Base-by-base conservation (phyloP, 2,329 filamentous ascomycete species). In the Colletotrichum euphorbiae region DNA sequence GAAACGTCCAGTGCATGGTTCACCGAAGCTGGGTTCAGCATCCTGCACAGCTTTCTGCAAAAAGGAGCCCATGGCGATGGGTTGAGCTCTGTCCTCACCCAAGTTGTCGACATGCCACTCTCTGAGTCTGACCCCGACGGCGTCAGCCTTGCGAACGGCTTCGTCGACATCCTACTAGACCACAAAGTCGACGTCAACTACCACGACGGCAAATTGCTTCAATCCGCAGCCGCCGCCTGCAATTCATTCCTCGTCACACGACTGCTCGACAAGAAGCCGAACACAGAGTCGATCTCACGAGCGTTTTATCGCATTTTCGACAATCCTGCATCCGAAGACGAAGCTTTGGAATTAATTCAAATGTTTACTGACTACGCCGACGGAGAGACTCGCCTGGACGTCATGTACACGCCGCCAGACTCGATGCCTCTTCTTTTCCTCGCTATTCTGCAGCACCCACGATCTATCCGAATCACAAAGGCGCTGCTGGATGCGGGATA, bases 231-330 rank as follows among this genome's bases (percentile, higher is more conserved):
- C 1, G 82, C 82, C 1, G 82, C 80, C 48, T 86, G 83, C 6
- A 82, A 87, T 55, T 74, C 80, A 5, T 77, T 80, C 12, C 81
- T 90, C 70, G 83, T 87, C 2, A 77, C 76, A 54, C 78, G 81
- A 52, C 79, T 91, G 21, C 78, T 90, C 6, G 75, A 79, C 4
- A 80, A 83, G 60, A 80, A 81, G 8, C 86, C 88, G 0, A 82
- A 81, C 4, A 79, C 83, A 2, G 79, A 82, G 50, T 80, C 86
- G 0, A 75, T 90, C 1, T 83, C 83, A 0, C 76, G 81, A 65
- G 86, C 86, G 0, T 86, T 91, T 60, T 84, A 86, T 19, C 82
- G 80, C 38, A 82, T 91, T 2, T 86, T 91, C 55, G 83, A 84
- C 51, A 82, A 82, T 0, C 78, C 81, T 0, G 74, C 85, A 1